Base-by-base conservation (phyloP, 2,329 filamentous ascomycete species). In the Lecanosticta acicola region DNA sequence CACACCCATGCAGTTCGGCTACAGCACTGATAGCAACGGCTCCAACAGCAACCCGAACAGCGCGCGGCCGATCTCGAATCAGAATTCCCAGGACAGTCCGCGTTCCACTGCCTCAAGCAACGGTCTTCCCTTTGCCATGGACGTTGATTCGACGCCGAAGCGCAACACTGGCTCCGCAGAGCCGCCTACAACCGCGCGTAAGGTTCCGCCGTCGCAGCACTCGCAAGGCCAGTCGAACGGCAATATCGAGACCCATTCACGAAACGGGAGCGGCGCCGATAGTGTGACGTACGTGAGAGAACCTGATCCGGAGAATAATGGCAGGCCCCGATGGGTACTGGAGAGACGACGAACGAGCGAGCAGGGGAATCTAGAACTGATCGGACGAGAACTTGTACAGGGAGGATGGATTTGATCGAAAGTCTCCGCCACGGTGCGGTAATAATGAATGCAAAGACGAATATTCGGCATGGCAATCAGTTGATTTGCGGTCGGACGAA, bases 201-300 rank as follows among this genome's bases (percentile, higher is more conserved):
- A 59, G 33, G 42, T 51, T 8, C 46, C 50, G 4, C 41, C 43
- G 1, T 39, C 42, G 11, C 38, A 42, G 32, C 46, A 43, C 39
- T 46, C 43, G 21, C 41, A 40, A 18, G 41, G 38, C 13, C 32
- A 13, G 24, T 8, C 13, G 18, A 32, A 46, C 11, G 35, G 21
- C 16, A 42, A 39, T 24, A 35, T 34, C 24, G 18, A 26, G n/a
- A 16, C 21, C 5, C 60, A 61, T 39, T 57, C 56, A 13, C 41
- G 70, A 18, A 70, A 66, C 36, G 67, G 66, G 7, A 70, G 76
- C 40, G 84, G 79, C 37, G 72, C 80, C 1, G 84, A 86, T 54
- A 85, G 81, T 51, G 80, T 88, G 26, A 83, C 82, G 4, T 88
- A 88, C 62, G 72, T 76, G 2, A 65, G 70, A n/a, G 75, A 78